Conservation (phyloP, 108 stramenopile genomes). For the Skeletonema tropicum region DNA sequence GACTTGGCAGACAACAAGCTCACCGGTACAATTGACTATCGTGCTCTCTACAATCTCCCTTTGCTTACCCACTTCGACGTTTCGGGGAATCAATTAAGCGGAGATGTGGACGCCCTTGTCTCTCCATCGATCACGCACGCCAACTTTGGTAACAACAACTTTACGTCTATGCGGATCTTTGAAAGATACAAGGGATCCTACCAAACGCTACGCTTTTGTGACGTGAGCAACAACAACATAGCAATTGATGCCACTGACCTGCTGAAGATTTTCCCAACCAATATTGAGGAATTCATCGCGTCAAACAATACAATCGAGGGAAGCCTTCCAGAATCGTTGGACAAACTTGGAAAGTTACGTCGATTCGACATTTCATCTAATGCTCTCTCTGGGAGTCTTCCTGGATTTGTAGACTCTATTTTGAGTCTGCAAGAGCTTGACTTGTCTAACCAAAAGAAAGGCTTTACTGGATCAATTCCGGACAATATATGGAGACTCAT, state of each 20-base stretch:
- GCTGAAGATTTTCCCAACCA: conserved; percentile 23
- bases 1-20: conserved; percentile 29
- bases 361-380: conserved; percentile 10
- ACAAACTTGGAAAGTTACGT: background rate
- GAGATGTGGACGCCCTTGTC: conserved; percentile 59
- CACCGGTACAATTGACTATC: conserved; percentile 17
- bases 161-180: conserved; percentile 51
- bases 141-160: conserved; percentile 53
- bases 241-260: conserved; percentile 29
- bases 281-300: conserved; percentile 6
- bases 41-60: conserved; percentile 49
- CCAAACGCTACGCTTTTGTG: conserved; percentile 26
- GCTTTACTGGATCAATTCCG: conserved; percentile 24
- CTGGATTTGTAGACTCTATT: conserved; percentile 6
- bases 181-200: conserved; percentile 44
- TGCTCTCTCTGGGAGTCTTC: conserved; percentile 15
- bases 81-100: conserved; percentile 18
- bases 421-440: background rate
- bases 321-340: conserved; percentile 6
- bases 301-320: conserved; percentile 19
- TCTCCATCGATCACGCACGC: conserved; percentile 50
- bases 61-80: conserved; percentile 37
- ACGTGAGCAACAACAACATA: conserved; percentile 45
- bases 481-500: background rate
- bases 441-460: conserved; percentile 12